Evolutionary conservation across 352 stramenopile genomes (phyloP), one percentile per base, ranked within the genome.

Genomic region (Lagenidium sp.): DNA sequence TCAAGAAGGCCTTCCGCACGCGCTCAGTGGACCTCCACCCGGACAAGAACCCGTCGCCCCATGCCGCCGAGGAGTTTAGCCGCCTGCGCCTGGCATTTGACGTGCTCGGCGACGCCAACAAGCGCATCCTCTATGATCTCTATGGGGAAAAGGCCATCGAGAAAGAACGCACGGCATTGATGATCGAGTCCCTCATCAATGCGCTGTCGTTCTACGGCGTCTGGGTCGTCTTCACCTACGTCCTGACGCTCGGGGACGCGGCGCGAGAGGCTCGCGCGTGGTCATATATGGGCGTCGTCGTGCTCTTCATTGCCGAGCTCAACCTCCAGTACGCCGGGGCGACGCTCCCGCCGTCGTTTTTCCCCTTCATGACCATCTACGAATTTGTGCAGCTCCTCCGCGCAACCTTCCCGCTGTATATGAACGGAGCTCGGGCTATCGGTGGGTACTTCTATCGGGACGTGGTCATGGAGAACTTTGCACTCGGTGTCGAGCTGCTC

Each of bases 381-480:
- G 90, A 98, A 65, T 76, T 97, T 41, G 73, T 97, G 26, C 73
- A 72, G 53, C 68, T 98, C 26, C 62, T 98, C 57, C 93, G 96
- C 56, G 80, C 84, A 5, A 70, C 96, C 28, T 98, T 98, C 58
- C 91, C 95, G 18, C 82, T 90, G 0, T 98, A 96, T 59, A 85
- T 98, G 74, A 98, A 98, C 70, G 95, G 95, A 41, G 96, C 92
- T 60, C 87, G 94, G 39, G 94, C 86, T n/a, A 82, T 98, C 54
- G 90, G 93, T 23, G 75, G 71, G 22, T 98, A 92, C 68, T 88
- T 97, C 52, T 74, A 85, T 57, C 66, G 63, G 38, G 72, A 83
- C 42, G 47, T 88, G 25, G 71, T 66, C 4, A 63, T 64, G 12
- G 71, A 87, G 39, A 91, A 91, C 56, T 85, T 86, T 44, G 55